A percentile compares a stretch with the other conserved stretches of the same genome.
Evolutionary conservation across 768 basidiomycete species (phyloP).

Genomic region (Krasilnikovozyma curviuscula): DNA sequence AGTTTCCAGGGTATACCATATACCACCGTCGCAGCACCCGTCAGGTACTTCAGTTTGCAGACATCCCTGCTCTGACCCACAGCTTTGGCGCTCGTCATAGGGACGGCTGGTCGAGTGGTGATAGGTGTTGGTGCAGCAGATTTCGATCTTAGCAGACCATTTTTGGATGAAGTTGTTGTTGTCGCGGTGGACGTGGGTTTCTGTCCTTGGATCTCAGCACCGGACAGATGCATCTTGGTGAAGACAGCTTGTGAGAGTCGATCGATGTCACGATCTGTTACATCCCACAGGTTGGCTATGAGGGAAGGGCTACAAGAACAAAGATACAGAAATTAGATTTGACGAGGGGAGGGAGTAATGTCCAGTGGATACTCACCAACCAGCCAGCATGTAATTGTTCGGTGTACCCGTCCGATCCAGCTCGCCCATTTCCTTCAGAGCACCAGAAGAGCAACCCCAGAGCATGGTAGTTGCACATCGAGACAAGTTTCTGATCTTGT

Average conservation of each 20-base stretch:
- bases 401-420: slow-evolving; percentile 85
- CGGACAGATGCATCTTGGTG: slow-evolving; percentile 46
- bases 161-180: neutral
- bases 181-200: slow-evolving; percentile 13
- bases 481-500: slow-evolving; percentile 58
- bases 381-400: slow-evolving; percentile 87
- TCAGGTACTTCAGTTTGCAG: slow-evolving; percentile 81
- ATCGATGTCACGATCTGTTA: slow-evolving; percentile 93
- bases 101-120: slow-evolving; percentile 8
- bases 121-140: neutral
- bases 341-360: neutral
- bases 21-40: slow-evolving; percentile 82
- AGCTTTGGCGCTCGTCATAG: slow-evolving; percentile 45
- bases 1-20: slow-evolving; percentile 98
- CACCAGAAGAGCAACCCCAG: slow-evolving; percentile 95
- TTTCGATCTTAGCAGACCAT: neutral
- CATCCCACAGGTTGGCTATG: slow-evolving; percentile 93
- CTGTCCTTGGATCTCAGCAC: too few species aligned
- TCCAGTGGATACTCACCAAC: slow-evolving; percentile 49
- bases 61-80: slow-evolving; percentile 57
- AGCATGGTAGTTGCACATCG: slow-evolving; percentile 89
- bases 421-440: slow-evolving; percentile 73
- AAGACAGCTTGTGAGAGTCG: slow-evolving; percentile 72
- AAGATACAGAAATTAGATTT: neutral
- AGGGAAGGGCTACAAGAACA: slow-evolving; percentile 52